Conservation (phyloP, 1,284 basidiomycete species). For the Irpex sp. region DNA sequence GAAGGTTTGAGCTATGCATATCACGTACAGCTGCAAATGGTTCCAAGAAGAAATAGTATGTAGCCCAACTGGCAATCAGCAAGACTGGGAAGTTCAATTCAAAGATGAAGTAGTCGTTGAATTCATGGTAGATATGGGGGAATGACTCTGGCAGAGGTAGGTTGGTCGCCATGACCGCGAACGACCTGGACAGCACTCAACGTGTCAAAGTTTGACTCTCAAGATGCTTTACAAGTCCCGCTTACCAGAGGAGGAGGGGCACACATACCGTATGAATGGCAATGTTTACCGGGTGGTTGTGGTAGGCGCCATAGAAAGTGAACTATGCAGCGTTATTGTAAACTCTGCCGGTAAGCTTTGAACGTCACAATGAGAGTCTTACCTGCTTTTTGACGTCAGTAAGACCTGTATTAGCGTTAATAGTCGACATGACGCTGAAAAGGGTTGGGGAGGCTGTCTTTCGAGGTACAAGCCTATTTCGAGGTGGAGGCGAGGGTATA, state of each 20-base stretch:
- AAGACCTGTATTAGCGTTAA: no score
- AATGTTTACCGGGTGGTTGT: constrained; percentile 84
- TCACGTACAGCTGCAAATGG: constrained; percentile 81
- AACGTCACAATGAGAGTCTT: no score
- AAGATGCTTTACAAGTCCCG: constrained; percentile 28
- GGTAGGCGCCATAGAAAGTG: constrained; percentile 91
- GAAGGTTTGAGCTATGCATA: no score
- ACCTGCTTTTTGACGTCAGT: no score
- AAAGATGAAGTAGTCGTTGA: constrained; percentile 76
- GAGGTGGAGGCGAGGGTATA: no score
- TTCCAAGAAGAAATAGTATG: constrained; percentile 84
- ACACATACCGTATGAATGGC: constrained; percentile 87
- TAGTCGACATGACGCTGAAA: no score
- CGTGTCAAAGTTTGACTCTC: background rate
- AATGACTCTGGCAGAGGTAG: constrained; percentile 65
- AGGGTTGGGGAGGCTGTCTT: no score
- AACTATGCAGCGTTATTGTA: constrained; percentile 54
- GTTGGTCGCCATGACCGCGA: constrained; percentile 61
- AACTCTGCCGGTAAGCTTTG: no score
- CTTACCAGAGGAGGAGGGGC: constrained; percentile 84
- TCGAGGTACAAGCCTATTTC: no score
- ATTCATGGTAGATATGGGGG: constrained; percentile 56
- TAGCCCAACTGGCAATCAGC: constrained; percentile 62
- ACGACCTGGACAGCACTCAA: constrained; percentile 60
- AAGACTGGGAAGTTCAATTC: constrained; percentile 74